Evolutionary conservation across 371 early-diverging fungal genomes (phyloP).

Genomic region (Syncephalastrum racemosum): DNA sequence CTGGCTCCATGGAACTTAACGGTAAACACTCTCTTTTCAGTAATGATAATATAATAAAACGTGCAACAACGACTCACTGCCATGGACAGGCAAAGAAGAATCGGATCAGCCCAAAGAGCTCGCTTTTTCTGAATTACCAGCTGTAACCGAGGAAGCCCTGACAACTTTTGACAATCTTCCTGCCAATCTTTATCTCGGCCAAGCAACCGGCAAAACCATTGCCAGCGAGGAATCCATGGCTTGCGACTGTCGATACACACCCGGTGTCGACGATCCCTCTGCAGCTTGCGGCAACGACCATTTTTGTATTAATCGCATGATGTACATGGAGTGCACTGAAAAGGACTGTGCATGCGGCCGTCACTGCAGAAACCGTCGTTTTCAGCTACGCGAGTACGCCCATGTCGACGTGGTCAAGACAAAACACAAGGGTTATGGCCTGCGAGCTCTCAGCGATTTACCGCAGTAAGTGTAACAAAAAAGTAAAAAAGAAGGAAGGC

Average conservation of each 20-base stretch:
- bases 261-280: constrained; percentile 35
- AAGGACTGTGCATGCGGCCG: constrained; percentile 86
- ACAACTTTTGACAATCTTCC: constrained; percentile 56
- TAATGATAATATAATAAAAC: no score
- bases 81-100: no score
- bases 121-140: constrained; percentile 16
- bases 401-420: constrained; percentile 82
- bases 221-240: constrained; percentile 70
- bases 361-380: constrained; percentile 87
- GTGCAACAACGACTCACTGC: no score
- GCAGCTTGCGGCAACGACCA: constrained; percentile 83
- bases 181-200: constrained; percentile 66
- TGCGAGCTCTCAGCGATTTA: constrained; percentile 68
- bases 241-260: constrained; percentile 75
- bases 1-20: no score
- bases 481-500: no score
- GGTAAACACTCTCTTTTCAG: no score
- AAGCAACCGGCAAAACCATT: constrained; percentile 64
- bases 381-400: constrained; percentile 79
- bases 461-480: constrained; percentile 44
- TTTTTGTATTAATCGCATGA: constrained; percentile 85
- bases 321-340: constrained; percentile 88
- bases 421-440: constrained; percentile 87
- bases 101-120: no score
- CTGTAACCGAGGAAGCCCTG: constrained; percentile 47